Conservation (phyloP, 768 basidiomycete genomes). For the Chalciporus piperatus region DNA sequence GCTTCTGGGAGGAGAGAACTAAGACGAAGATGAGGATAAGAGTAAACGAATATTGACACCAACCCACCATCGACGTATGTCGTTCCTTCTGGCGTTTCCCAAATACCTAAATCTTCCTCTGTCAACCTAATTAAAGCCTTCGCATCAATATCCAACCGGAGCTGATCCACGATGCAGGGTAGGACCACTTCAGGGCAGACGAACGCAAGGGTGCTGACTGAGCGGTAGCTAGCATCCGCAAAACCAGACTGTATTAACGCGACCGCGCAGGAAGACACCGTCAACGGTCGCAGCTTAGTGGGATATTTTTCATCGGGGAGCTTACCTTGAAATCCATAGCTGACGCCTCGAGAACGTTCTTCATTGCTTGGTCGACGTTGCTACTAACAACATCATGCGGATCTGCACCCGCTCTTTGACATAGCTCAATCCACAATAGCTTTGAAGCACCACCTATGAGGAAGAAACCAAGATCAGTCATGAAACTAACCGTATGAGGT, state of each 20-base stretch:
- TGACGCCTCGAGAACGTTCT: constrained; percentile 47
- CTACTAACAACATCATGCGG: constrained; percentile 58
- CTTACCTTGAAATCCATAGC: constrained; percentile 46
- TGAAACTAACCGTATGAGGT: not conserved
- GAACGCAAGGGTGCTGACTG: constrained; percentile 76
- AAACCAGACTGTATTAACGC: constrained; percentile 41
- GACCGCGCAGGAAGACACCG: too few relatives aligned
- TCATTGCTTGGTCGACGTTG: constrained; percentile 49
- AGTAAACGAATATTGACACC: too few relatives aligned
- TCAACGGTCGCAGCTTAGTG: not conserved
- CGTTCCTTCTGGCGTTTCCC: constrained; percentile 81
- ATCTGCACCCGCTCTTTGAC: constrained; percentile 65
- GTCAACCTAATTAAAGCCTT: constrained; percentile 59
- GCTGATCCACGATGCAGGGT: constrained; percentile 65
- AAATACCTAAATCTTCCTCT: constrained; percentile 75
- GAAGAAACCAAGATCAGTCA: not conserved
- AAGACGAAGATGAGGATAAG: not conserved
- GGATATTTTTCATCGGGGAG: not conserved
- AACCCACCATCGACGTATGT: constrained; percentile 72
- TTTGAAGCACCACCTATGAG: constrained; percentile 19
- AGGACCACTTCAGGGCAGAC: constrained; percentile 69
- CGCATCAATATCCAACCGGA: constrained; percentile 64
- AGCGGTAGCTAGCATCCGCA: constrained; percentile 66
- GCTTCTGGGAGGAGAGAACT: constrained; percentile 67
- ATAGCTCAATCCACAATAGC: constrained; percentile 72